A percentile compares a stretch with the other conserved stretches of the same genome.
Evolutionary conservation across 768 basidiomycete genomes (phyloP).

Genomic region (Pleurotus pulmonarius): DNA sequence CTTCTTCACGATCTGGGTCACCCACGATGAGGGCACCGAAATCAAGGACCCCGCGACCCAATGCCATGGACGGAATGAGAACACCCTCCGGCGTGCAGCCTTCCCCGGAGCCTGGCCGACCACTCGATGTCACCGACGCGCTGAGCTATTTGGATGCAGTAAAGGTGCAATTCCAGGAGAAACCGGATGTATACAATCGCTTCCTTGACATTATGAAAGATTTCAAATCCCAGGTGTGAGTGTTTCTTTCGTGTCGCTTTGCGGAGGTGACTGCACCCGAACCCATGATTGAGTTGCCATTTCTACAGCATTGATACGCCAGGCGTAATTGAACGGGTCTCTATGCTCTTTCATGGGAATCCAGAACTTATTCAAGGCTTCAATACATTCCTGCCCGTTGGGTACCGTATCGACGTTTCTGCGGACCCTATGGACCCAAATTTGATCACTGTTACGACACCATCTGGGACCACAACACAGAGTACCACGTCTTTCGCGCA

Average conservation of each 20-base stretch:
- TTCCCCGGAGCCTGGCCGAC: slow-evolving; percentile 45
- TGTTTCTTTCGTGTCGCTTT: slow-evolving; percentile 14
- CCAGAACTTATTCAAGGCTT: slow-evolving; percentile 75
- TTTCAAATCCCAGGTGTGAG: slow-evolving; percentile 93
- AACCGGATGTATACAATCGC: slow-evolving; percentile 91
- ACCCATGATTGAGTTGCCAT: background rate
- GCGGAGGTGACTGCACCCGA: background rate
- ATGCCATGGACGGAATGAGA: slow-evolving; percentile 18
- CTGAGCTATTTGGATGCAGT: slow-evolving; percentile 93
- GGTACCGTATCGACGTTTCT: slow-evolving; percentile 36
- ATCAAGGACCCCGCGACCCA: slow-evolving; percentile 37
- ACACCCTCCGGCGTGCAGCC: slow-evolving; percentile 24
- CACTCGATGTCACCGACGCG: slow-evolving; percentile 90
- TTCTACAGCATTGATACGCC: slow-evolving; percentile 69
- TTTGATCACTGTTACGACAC: slow-evolving; percentile 80
- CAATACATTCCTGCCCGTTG: slow-evolving; percentile 77
- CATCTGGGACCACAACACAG: slow-evolving; percentile 68
- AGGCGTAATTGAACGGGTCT: slow-evolving; percentile 75
- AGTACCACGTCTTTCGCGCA: slow-evolving; percentile 38
- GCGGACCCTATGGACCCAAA: slow-evolving; percentile 66
- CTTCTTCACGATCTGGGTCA: background rate
- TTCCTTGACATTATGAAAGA: slow-evolving; percentile 99
- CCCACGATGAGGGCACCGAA: slow-evolving; percentile 27
- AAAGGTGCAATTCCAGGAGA: slow-evolving; percentile 85
- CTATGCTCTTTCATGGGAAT: slow-evolving; percentile 66